Evolutionary conservation across 78 protist genomes (phyloP), one percentile per base, ranked within the genome.

Genomic region (Corallochytrium limacisporum): DNA sequence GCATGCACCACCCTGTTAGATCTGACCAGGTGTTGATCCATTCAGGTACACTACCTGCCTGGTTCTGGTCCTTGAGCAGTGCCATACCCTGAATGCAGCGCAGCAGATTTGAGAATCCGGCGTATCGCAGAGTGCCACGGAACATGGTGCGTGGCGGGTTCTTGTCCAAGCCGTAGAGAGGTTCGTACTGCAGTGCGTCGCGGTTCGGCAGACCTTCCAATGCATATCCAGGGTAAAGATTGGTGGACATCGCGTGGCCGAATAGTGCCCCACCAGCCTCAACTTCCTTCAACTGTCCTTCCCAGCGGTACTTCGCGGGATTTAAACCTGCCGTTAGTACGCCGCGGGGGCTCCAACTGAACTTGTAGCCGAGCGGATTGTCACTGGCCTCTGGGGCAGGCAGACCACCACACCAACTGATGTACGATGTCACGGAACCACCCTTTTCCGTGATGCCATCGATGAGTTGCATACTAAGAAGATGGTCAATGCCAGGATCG

Each of bases 311-410:
- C 33, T 3, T 3, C 9, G 85, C 74, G 24, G 29, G 35, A 54
- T 72, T 74, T 2, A 3, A 39, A 0, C 63, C 72, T 3, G 85
- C 85, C n/a, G 1, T 0, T 37, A 79, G 50, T 20, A 79, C 79
- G 28, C 85, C 85, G 38, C 69, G 65, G 8, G 86, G 86, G 48
- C 51, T 38, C 86, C 86, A 81, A 18, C 71, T 51, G 59, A 83
- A 60, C 81, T 83, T 83, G 83, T 83, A 83, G n/a, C 80, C 77
- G 40, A 83, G 48, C 31, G 88, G 76, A 26, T 83, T 78, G 74
- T 49, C 22, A 32, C 18, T 16, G 60, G 1, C 15, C 20, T 76
- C 68, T 0, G 84, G 81, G 0, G 83, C 88, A 3, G 86, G 86
- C 4, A 81, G 75, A 24, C 59, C 59, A 0, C 59, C 59, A 15